Evolutionary conservation across 2,329 filamentous ascomycete species (phyloP), one percentile per base, ranked within the genome.

Genomic region (Neonectria coccinea): DNA sequence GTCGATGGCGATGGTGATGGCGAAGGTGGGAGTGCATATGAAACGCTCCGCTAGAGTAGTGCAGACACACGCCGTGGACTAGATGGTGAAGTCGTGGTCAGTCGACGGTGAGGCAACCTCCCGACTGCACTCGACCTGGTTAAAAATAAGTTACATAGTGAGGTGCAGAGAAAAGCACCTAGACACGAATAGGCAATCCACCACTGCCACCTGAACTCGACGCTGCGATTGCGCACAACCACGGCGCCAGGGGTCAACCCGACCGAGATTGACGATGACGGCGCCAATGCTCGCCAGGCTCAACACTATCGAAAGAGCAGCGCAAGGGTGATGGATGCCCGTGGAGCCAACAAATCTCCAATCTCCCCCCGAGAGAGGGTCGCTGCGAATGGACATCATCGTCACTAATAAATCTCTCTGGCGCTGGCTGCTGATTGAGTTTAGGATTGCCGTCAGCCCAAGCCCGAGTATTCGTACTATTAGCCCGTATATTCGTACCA

Each of bases 1-100:
- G 36, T 39, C 36, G 14, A 39, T n/a, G 36, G 25, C 25, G 5
- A 25, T 25, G 25, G 25, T 25, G 25, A 25, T 25, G 25, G 5
- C 6, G 33, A 12, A 36, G 33, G 42, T 42, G 59, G 65, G 70
- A 71, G 55, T 70, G 69, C 59, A 64, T 42, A 62, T 73, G 70
- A 72, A 73, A 72, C 68, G 57, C 58, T 66, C 33, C 56, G 56
- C 47, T 39, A 44, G 61, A 63, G 58, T 41, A 44, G 64, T 70
- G 65, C 65, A 65, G 67, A 59, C 64, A 59, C 64, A 55, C 64
- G 25, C 25, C 25, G 10, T 33, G 10, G 10, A 4, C 33, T 16
- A 59, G 63, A 27, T 58, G 54, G 62, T 57, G 64, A 62, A 60
- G 55, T 50, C 54, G 60, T 60, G 47, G 54, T 59, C 56, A 59